Conservation (phyloP, 495 filamentous ascomycete species). For the Clavariopsis aquatica region DNA sequence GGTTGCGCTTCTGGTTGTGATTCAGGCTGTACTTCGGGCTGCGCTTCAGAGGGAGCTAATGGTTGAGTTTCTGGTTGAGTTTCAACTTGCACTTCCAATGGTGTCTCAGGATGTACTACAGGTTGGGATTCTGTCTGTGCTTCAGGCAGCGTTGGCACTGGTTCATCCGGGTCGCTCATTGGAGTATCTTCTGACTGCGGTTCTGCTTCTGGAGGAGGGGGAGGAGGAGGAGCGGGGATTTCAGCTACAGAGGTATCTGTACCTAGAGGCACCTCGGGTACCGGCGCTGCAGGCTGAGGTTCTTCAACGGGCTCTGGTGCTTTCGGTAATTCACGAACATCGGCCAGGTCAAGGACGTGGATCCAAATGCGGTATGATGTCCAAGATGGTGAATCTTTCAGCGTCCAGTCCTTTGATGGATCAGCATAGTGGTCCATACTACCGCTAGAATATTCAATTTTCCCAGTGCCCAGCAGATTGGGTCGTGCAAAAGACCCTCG, state of each 20-base stretch:
- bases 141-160: conserved; percentile 1
- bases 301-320: conserved; percentile 18
- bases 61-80: not conserved
- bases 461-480: conserved; percentile 31
- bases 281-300: not conserved
- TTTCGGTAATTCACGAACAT: conserved; percentile 33
- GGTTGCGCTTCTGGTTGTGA: not conserved
- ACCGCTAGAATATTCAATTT: conserved; percentile 36
- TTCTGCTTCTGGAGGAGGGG: conserved; percentile 12
- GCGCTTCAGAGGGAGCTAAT: not conserved
- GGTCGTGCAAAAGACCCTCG: conserved; percentile 26
- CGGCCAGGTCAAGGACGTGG: conserved; percentile 32
- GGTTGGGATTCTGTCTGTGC: not conserved
- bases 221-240: conserved; percentile 3
- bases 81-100: not conserved
- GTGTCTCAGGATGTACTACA: not conserved
- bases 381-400: conserved; percentile 21
- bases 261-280: not conserved
- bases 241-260: not conserved
- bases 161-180: conserved; percentile 39
- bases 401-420: conserved; percentile 22
- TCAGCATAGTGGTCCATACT: conserved; percentile 29
- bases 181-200: conserved; percentile 35
- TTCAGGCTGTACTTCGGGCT: not conserved
- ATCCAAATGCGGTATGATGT: conserved; percentile 34